Percentiles rank a stretch among this genome's conserved stretches.
phyloP scores from a whole-genome alignment of 306 rosid genomes.

The Gastrolobium villosum region DNA sequence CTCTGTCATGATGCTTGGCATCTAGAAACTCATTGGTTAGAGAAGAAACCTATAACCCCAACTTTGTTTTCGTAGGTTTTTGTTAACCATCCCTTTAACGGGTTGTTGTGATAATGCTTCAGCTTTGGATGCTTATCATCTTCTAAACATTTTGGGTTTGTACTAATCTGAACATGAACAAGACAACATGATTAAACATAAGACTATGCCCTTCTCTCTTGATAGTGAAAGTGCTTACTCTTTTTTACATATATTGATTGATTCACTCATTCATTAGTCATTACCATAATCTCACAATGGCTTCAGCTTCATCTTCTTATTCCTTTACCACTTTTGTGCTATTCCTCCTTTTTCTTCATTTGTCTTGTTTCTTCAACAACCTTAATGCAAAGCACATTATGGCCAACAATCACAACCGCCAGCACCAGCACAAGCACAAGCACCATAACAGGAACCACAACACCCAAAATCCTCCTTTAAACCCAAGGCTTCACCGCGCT shows the following conservation, averaged over 20 bases:
- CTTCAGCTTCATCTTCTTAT: slow-evolving; percentile 50
- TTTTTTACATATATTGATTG: slow-evolving; percentile 49
- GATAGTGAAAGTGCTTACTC: slow-evolving; percentile 48
- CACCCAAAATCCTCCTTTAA: slow-evolving; percentile 41
- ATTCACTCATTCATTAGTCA: slow-evolving; percentile 47
- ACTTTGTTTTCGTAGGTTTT: slow-evolving; percentile 44
- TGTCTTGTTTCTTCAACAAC: slow-evolving; percentile 58
- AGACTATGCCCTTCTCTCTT: slow-evolving; percentile 49
- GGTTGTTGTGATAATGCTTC: slow-evolving; percentile 55
- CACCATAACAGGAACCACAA: slow-evolving; percentile 32
- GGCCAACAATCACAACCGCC: slow-evolving; percentile 45
- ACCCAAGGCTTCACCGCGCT: slow-evolving; percentile 73
- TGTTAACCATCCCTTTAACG: slow-evolving; percentile 74
- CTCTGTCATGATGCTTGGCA: slow-evolving; percentile 11
- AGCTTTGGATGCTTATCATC: slow-evolving; percentile 47
- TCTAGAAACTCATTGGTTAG: slow-evolving; percentile 46
- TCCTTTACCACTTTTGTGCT: slow-evolving; percentile 46
- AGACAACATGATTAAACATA: slow-evolving; percentile 63
- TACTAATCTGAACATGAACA: slow-evolving; percentile 49
- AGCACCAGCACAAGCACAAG: slow-evolving; percentile 22
- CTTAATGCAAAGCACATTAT: slow-evolving; percentile 63
- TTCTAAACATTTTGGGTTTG: slow-evolving; percentile 46
- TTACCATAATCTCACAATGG: slow-evolving; percentile 59
- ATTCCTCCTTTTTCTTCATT: slow-evolving; percentile 52
- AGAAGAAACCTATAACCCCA: slow-evolving; percentile 16